Evolutionary conservation across 257 asterid genomes (phyloP), one percentile per base, ranked within the genome.

Genomic region (Solanum ahanhuiri): DNA sequence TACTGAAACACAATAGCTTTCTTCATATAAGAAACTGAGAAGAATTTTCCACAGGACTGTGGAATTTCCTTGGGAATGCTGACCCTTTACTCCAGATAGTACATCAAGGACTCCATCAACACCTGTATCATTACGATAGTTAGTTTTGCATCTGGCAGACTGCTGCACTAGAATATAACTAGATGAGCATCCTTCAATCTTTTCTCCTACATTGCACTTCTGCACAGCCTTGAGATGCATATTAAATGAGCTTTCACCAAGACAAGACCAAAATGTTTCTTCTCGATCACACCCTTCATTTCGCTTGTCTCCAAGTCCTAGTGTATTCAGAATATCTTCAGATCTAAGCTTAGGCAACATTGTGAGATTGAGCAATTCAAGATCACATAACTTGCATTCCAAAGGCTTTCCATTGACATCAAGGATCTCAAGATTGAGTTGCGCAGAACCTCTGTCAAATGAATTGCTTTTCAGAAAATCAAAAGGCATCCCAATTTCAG

Each of bases 31-130:
- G 91, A 93, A 96, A 88, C 94, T 93, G 92, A 95, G 88, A 87
- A 96, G 87, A 85, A 95, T 92, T 91, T 93, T 95, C 98, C 99
- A 96, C 83, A 90, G 89, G 15, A 97, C 95, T 23, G 89, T 18
- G 34, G 91, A 87, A 87, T 88, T 90, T 86, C 84, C 79, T 48
- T 12, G 81, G 72, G 86, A 22, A 39, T 85, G 83, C 33, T 88
- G 93, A 75, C 91, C 91, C 88, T 88, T 88, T 86, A 90, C 98
- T 71, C 77, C 89, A n/a, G 90, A 94, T 87, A 95, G 87, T 84
- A 94, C 88, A 35, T 90, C 92, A 89, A 97, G 93, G 90, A 94
- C 93, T 88, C 88, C 93, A 72, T 94, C 91, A 4, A 94, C 92
- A 28, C 91, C 90, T 71, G 88, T 87, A 69, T 88, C 92, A 75